Conservation (phyloP, 495 filamentous ascomycete genomes). For the Podospora conica region DNA sequence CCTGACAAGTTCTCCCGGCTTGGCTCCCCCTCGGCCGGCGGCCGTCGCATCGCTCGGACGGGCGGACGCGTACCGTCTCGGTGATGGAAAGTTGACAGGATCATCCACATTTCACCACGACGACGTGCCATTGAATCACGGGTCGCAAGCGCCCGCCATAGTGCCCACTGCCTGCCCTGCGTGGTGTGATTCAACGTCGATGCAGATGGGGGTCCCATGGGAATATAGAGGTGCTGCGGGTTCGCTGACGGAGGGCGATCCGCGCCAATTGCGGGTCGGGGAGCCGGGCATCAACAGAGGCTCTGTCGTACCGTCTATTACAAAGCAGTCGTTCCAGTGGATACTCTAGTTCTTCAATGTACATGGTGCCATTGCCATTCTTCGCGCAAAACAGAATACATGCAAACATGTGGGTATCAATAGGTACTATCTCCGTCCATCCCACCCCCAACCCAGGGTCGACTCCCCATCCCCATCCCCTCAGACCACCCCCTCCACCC, state of each 20-base stretch:
- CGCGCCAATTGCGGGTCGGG: background rate
- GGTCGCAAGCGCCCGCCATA: background rate
- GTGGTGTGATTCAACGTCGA: too few species aligned
- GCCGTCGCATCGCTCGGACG: background rate
- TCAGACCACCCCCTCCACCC: background rate
- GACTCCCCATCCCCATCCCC: background rate
- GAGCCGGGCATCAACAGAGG: background rate
- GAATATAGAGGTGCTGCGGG: too few species aligned
- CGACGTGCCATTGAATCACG: too few species aligned
- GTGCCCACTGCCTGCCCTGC: too few species aligned
- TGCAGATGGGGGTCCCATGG: too few species aligned
- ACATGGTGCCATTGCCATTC: background rate
- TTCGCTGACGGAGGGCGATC: background rate
- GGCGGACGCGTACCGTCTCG: background rate
- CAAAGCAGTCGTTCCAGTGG: background rate
- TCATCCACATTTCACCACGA: background rate
- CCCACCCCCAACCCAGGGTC: background rate
- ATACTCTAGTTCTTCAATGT: background rate
- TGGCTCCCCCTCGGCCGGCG: background rate
- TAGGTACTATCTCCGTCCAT: background rate
- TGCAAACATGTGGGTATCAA: background rate
- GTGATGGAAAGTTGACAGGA: background rate
- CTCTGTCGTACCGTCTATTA: too few species aligned
- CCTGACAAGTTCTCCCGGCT: background rate
- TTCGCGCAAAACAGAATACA: background rate